Evolutionary conservation across 345 rosid species (phyloP).

Genomic region (Boechera retrofracta): DNA sequence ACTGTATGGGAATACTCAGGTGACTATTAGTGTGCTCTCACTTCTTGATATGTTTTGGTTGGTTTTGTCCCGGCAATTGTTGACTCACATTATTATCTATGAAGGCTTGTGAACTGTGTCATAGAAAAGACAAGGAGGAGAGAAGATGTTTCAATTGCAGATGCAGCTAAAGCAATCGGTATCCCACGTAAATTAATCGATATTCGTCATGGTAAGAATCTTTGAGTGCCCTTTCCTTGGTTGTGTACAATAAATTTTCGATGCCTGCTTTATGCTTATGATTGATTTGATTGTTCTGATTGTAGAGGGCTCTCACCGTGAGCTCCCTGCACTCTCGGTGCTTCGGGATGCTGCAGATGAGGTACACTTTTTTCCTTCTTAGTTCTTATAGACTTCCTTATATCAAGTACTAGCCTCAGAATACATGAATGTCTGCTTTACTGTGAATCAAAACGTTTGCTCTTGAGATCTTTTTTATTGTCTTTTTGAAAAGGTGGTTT

Average conservation of each 20-base stretch:
- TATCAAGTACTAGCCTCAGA: not conserved
- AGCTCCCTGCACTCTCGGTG: constrained; percentile 76
- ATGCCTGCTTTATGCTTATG: constrained; percentile 10
- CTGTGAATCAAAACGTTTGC: constrained; percentile 1
- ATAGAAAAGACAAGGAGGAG: constrained; percentile 84
- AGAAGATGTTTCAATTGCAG: constrained; percentile 74
- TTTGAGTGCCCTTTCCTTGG: constrained; percentile 21
- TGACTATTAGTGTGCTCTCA: constrained; percentile 32
- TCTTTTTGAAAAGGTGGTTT: not conserved
- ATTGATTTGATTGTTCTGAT: constrained; percentile 26
- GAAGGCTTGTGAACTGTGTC: constrained; percentile 91
- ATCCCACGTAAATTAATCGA: constrained; percentile 88
- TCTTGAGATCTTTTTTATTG: constrained; percentile 9
- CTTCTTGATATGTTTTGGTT: constrained; percentile 15
- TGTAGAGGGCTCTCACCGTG: constrained; percentile 91
- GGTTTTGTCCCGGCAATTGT: constrained; percentile 1
- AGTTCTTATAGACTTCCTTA: not conserved
- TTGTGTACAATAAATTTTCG: not conserved
- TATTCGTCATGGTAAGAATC: constrained; percentile 84
- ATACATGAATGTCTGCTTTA: not conserved
- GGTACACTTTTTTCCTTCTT: constrained; percentile 50
- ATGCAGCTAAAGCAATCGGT: constrained; percentile 80
- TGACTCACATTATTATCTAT: constrained; percentile 14
- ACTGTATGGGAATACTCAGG: constrained; percentile 91
- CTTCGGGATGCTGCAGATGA: constrained; percentile 74